Evolutionary conservation across 1,139 yeast species (phyloP).

Genomic region (Oligophagozyma castellii): DNA sequence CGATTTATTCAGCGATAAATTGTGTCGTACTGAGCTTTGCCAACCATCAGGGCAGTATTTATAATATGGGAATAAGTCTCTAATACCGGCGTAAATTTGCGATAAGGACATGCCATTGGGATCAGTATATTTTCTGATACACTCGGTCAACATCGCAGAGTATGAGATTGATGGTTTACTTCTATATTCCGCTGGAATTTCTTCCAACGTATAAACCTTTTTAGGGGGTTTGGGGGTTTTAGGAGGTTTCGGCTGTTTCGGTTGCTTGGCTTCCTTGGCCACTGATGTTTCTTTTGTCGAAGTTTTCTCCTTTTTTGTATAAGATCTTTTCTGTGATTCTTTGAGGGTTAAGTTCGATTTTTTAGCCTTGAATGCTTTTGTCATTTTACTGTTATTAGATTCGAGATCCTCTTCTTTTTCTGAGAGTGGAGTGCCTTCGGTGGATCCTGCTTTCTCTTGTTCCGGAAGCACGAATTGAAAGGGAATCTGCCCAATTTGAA

Average conservation of each 20-base stretch:
- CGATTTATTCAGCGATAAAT: conserved; percentile 70
- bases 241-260: conserved; percentile 18
- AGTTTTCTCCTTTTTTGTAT: conserved; percentile 6
- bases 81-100: conserved; percentile 76
- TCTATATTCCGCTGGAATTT: conserved; percentile 77
- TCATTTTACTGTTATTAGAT: conserved; percentile 5
- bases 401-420: conserved; percentile 8
- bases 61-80: conserved; percentile 80
- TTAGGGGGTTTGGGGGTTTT: conserved; percentile 44
- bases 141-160: conserved; percentile 66
- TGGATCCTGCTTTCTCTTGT: conserved; percentile 9
- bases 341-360: conserved; percentile 2
- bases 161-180: conserved; percentile 72
- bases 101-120: conserved; percentile 68
- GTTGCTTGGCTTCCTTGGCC: conserved; percentile 3
- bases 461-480: conserved; percentile 74
- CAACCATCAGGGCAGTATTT: conserved; percentile 93
- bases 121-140: conserved; percentile 51
- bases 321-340: background rate
- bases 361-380: conserved; percentile 3
- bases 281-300: conserved; percentile 1
- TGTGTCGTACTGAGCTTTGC: conserved; percentile 90
- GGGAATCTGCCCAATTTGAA: conserved; percentile 87
- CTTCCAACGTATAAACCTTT: conserved; percentile 51
- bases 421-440: conserved; percentile 7